A percentile compares a stretch with the other conserved stretches of the same genome.
Evolutionary conservation across 164 flowering plant species (phyloP).

Genomic region (Akebia trifoliata): DNA sequence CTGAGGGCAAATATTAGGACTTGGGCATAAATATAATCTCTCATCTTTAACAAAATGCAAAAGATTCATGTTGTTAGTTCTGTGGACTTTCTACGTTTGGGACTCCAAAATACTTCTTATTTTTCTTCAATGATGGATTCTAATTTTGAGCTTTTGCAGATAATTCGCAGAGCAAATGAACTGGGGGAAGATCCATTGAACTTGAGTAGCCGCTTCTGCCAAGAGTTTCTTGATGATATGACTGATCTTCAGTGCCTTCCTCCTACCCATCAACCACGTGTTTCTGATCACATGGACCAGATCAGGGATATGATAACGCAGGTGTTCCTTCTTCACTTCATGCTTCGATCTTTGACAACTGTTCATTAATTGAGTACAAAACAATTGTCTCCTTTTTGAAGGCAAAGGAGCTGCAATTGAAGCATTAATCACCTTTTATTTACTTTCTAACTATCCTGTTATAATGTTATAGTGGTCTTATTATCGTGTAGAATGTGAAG

Average conservation of each 20-base stretch:
- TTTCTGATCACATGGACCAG: slow-evolving; percentile 74
- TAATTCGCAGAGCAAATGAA: slow-evolving; percentile 81
- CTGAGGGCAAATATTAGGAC: too few species aligned
- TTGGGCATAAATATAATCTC: neutral
- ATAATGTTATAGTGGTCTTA: too few species aligned
- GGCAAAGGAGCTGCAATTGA: too few species aligned
- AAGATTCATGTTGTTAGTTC: neutral
- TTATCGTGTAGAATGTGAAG: too few species aligned
- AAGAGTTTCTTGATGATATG: slow-evolving; percentile 79
- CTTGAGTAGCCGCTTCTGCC: slow-evolving; percentile 62
- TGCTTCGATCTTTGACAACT: neutral
- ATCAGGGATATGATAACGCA: slow-evolving; percentile 69
- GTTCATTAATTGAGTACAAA: too few species aligned
- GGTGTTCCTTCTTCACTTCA: slow-evolving; percentile 33
- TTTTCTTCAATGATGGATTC: neutral
- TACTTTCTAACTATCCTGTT: too few species aligned
- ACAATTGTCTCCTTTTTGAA: neutral
- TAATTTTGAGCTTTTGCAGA: slow-evolving; percentile 38
- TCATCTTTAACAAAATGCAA: neutral
- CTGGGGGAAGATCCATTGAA: slow-evolving; percentile 56
- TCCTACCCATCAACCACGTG: slow-evolving; percentile 80
- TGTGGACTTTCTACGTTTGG: neutral
- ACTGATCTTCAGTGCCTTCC: slow-evolving; percentile 69
- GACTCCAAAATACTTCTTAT: neutral
- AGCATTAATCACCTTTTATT: too few species aligned